Percentiles rank a stretch among this genome's conserved stretches.
phyloP scores from a whole-genome alignment of 1,284 basidiomycete genomes.

The Rugosomyces carneus region DNA sequence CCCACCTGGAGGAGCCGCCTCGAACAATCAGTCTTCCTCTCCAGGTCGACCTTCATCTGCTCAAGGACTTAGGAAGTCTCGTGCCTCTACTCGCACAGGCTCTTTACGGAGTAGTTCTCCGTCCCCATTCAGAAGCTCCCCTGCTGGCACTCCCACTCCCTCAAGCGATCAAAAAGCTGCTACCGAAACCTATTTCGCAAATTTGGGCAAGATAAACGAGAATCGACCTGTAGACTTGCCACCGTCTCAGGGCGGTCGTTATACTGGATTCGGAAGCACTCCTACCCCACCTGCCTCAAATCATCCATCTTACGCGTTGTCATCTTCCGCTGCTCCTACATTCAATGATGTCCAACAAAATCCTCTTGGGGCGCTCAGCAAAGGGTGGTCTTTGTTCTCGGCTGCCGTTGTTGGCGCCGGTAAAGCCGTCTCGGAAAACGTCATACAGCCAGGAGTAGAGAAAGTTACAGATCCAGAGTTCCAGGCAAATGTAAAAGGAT shows the following conservation, averaged over 20 bases:
- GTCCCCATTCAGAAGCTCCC: conserved; percentile 47
- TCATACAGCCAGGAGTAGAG: conserved; percentile 79
- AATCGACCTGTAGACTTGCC: conserved; percentile 64
- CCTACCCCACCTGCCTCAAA: conserved; percentile 45
- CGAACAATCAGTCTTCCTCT: conserved; percentile 34
- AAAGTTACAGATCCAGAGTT: conserved; percentile 71
- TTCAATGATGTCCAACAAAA: conserved; percentile 74
- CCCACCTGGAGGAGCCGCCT: conserved; percentile 33
- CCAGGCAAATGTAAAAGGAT: conserved; percentile 64
- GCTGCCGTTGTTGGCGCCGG: conserved; percentile 69
- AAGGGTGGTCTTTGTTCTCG: conserved; percentile 83
- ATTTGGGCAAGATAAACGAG: conserved; percentile 69
- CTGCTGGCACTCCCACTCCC: conserved; percentile 36
- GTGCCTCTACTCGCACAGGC: conserved; percentile 53
- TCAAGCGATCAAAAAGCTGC: conserved; percentile 55
- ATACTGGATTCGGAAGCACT: conserved; percentile 79
- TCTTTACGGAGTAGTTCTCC: conserved; percentile 46
- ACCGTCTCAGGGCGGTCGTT: conserved; percentile 81
- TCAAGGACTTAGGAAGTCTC: conserved; percentile 72
- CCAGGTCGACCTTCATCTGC: conserved; percentile 57
- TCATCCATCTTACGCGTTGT: conserved; percentile 57
- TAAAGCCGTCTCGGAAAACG: conserved; percentile 68
- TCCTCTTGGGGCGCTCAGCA: conserved; percentile 69
- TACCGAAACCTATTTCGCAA: conserved; percentile 75
- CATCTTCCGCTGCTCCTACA: conserved; percentile 66